A percentile compares a stretch with the other conserved stretches of the same genome.
These are phyloP conservation scores for Kluyveromyces dobzhanskii DNA, from an alignment of 805 yeast genomes.

Conservation along the genomic window DNA sequence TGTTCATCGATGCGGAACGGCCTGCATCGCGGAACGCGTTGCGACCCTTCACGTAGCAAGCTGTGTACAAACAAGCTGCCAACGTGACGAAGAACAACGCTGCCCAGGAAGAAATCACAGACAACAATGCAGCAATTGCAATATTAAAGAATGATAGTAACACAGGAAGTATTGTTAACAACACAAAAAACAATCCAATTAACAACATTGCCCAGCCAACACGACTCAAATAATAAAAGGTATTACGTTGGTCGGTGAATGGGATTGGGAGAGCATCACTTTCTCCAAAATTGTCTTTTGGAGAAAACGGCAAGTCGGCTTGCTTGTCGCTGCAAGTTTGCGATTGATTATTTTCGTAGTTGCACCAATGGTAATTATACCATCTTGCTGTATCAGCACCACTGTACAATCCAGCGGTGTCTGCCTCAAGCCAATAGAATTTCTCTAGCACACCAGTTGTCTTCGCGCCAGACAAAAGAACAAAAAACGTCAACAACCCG, in stretches of 20 bases:
- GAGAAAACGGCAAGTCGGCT: conserved; percentile 85
- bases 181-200: conserved; percentile 47
- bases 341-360: conserved; percentile 36
- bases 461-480: conserved; percentile 57
- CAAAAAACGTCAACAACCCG: conserved; percentile 47
- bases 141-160: conserved; percentile 17
- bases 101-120: conserved; percentile 19
- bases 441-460: conserved; percentile 45
- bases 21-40: conserved; percentile 38
- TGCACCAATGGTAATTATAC: conserved; percentile 70
- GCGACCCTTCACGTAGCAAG: conserved; percentile 47
- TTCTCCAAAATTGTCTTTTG: conserved; percentile 61
- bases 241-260: conserved; percentile 40
- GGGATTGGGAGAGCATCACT: conserved; percentile 43
- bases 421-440: conserved; percentile 77
- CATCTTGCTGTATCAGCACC: conserved; percentile 51
- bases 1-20: conserved; percentile 37
- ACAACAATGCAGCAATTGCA: conserved; percentile 12
- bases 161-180: conserved; percentile 38
- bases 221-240: conserved; percentile 60
- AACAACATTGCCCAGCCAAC: conserved; percentile 58
- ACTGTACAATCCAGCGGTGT: conserved; percentile 45
- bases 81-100: conserved; percentile 38
- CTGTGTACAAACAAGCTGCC: conserved; percentile 44
- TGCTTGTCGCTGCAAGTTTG: conserved; percentile 41